Evolutionary conservation across 2,329 filamentous ascomycete genomes (phyloP).

Genomic region (Talaromyces funiculosus): DNA sequence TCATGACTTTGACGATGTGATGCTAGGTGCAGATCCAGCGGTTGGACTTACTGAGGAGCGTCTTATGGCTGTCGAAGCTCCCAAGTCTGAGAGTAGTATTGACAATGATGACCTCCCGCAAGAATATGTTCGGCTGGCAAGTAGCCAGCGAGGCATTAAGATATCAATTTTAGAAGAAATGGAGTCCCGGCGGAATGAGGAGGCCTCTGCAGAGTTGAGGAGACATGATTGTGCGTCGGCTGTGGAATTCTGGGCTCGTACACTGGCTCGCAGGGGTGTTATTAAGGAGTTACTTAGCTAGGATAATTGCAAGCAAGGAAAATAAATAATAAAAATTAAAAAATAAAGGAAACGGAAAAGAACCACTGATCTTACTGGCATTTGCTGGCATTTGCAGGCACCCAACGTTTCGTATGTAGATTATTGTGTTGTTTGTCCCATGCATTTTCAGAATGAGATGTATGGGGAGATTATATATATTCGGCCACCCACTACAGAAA

Average conservation of each 20-base stretch:
- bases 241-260: slow-evolving; percentile 63
- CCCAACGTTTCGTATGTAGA: not conserved
- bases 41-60: slow-evolving; percentile 27
- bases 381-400: too few relatives aligned
- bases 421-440: not conserved
- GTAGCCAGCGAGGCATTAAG: slow-evolving; percentile 29
- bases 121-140: slow-evolving; percentile 24
- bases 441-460: not conserved
- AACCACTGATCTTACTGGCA: too few relatives aligned
- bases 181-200: slow-evolving; percentile 33
- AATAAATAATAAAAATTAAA: too few relatives aligned
- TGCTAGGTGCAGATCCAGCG: slow-evolving; percentile 34
- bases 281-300: slow-evolving; percentile 36
- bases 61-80: slow-evolving; percentile 23
- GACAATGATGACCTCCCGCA: slow-evolving; percentile 28
- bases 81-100: slow-evolving; percentile 11
- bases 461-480: not conserved
- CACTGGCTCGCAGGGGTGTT: slow-evolving; percentile 61
- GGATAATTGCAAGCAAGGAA: too few relatives aligned
- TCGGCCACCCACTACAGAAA: not conserved
- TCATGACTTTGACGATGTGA: slow-evolving; percentile 1
- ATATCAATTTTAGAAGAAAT: slow-evolving; percentile 36
- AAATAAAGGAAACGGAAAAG: too few relatives aligned
- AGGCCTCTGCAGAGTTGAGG: slow-evolving; percentile 37
- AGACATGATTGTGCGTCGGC: slow-evolving; percentile 62